Conservation (phyloP, 352 stramenopile genomes). For the Pythium insidiosum region DNA sequence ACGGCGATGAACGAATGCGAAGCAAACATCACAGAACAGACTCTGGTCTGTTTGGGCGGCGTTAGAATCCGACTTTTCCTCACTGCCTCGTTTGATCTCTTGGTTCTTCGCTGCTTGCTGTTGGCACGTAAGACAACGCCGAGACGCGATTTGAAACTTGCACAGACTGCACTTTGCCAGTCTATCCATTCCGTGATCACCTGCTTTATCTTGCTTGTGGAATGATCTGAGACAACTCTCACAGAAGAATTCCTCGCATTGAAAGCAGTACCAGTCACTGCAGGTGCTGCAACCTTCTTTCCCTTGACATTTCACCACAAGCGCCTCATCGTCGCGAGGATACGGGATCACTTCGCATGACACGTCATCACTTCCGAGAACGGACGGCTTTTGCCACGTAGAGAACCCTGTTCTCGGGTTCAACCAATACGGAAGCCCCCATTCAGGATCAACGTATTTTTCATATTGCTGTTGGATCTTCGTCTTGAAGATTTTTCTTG, state of each 20-base stretch:
- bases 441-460: slow-evolving; percentile 66
- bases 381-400: slow-evolving; percentile 55
- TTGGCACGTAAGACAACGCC: slow-evolving; percentile 32
- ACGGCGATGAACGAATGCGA: slow-evolving; percentile 39
- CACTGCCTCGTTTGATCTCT: slow-evolving; percentile 1
- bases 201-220: slow-evolving; percentile 23
- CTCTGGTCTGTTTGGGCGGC: slow-evolving; percentile 7
- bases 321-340: slow-evolving; percentile 20
- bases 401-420: slow-evolving; percentile 57
- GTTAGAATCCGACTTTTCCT: background rate
- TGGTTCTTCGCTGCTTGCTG: slow-evolving; percentile 5
- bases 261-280: slow-evolving; percentile 50
- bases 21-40: slow-evolving; percentile 63
- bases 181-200: slow-evolving; percentile 7
- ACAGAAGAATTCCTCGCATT: slow-evolving; percentile 58
- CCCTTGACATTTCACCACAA: slow-evolving; percentile 39
- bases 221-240: slow-evolving; percentile 24
- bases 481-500: slow-evolving; percentile 17
- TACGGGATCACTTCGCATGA: slow-evolving; percentile 33
- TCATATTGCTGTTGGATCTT: slow-evolving; percentile 43
- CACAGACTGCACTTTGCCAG: slow-evolving; percentile 43
- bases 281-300: slow-evolving; percentile 27
- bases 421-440: slow-evolving; percentile 57
- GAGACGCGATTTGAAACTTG: slow-evolving; percentile 53
- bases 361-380: slow-evolving; percentile 50